Evolutionary conservation across 2,329 filamentous ascomycete genomes (phyloP).

Genomic region (Venturia asperata): DNA sequence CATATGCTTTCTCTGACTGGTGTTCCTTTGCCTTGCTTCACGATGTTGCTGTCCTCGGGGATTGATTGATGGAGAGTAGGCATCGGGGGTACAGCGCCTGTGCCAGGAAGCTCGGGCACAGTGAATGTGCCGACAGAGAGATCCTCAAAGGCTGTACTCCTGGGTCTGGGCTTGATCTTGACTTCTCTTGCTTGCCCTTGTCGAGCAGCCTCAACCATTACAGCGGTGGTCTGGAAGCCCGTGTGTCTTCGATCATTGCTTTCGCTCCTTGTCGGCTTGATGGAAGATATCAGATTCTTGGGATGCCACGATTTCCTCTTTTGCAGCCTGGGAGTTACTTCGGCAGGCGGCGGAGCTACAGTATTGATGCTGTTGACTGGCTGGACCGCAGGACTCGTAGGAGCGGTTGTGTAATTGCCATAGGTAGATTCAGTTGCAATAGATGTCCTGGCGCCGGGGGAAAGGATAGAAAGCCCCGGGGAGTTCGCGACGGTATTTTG

Average conservation of each 20-base stretch:
- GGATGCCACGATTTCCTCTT: conserved; percentile 10
- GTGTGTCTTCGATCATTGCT: neutral
- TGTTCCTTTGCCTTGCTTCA: neutral
- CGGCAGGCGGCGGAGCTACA: neutral
- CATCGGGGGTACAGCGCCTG: neutral
- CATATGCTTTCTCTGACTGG: conserved; percentile 5
- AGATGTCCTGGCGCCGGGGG: neutral
- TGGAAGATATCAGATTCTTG: neutral
- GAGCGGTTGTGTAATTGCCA: neutral
- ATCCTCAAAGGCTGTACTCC: conserved; percentile 2
- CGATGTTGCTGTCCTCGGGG: neutral
- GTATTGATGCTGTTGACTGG: neutral
- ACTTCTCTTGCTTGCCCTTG: conserved; percentile 3
- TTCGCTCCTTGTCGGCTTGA: neutral
- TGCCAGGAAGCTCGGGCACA: neutral
- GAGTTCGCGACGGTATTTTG: neutral
- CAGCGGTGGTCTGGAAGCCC: neutral
- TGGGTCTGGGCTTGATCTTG: conserved; percentile 1
- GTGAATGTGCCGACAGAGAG: neutral
- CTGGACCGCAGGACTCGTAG: neutral
- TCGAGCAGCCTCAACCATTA: conserved; percentile 4
- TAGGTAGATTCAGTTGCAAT: neutral
- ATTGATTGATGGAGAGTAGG: neutral
- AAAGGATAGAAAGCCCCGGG: neutral
- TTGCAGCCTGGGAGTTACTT: neutral